These are phyloP conservation scores for Jacaranda mimosifolia DNA, from an alignment of 257 asterid species.

Conservation along the genomic window DNA sequence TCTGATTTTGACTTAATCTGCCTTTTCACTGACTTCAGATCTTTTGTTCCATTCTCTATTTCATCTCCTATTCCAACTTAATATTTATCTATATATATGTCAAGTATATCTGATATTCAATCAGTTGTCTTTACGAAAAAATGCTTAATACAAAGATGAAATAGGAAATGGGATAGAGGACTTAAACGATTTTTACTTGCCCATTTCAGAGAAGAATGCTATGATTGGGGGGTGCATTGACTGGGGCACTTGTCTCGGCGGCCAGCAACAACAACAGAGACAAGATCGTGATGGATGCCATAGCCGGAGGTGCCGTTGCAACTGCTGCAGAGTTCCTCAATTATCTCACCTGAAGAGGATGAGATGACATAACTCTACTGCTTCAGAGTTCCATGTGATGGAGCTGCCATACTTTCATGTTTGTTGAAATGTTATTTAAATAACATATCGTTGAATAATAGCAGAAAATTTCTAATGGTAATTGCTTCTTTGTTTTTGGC, in stretches of 20 bases:
- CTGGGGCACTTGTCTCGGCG: constrained; percentile 73
- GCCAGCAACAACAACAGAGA: constrained; percentile 56
- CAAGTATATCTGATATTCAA: no score
- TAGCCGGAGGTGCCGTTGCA: constrained; percentile 82
- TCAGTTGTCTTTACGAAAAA: no score
- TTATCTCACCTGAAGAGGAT: constrained; percentile 50
- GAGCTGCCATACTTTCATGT: neutral
- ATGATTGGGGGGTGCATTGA: constrained; percentile 77
- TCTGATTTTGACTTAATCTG: no score
- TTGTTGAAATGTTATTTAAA: neutral
- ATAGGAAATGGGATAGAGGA: no score
- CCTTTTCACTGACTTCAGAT: no score
- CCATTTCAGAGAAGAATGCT: constrained; percentile 70
- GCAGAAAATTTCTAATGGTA: no score
- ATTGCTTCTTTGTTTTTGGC: no score
- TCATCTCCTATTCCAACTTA: no score
- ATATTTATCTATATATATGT: no score
- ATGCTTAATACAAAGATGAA: no score
- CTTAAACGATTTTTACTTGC: no score
- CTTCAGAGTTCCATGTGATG: neutral
- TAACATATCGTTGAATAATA: neutral
- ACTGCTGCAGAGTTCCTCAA: constrained; percentile 80
- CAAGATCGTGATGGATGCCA: constrained; percentile 76
- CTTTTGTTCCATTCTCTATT: no score
- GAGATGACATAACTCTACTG: neutral